A percentile compares a stretch with the other conserved stretches of the same genome.
Evolutionary conservation across 192 early-diverging fungal species (phyloP).

Genomic region (Phycomyces nitens): DNA sequence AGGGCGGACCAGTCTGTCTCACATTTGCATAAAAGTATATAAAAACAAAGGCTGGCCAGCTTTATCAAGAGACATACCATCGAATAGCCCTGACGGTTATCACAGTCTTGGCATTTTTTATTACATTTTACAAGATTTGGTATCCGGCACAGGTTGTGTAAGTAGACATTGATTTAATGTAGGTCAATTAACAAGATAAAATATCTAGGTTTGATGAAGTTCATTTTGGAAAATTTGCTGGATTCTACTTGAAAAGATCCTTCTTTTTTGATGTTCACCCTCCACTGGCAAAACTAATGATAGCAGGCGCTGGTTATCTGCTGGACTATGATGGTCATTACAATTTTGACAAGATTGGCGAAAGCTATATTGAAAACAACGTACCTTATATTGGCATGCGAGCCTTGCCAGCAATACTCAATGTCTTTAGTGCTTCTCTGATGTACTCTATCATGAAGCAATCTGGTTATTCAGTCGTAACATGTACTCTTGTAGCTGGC

Average conservation of each 20-base stretch:
- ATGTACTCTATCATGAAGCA: constrained; percentile 84
- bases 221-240: constrained; percentile 99
- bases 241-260: constrained; percentile 79
- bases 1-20: too few species aligned
- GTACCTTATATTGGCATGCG: constrained; percentile 90
- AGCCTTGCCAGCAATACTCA: constrained; percentile 74
- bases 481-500: constrained; percentile 71
- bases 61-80: too few species aligned
- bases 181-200: too few species aligned
- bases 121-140: constrained; percentile 59
- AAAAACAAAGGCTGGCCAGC: too few species aligned
- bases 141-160: constrained; percentile 75
- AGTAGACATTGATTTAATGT: constrained; percentile 13
- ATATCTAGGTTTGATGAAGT: constrained; percentile 91
- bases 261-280: constrained; percentile 99
- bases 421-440: constrained; percentile 71
- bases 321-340: constrained; percentile 93
- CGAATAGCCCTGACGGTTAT: too few species aligned
- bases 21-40: too few species aligned
- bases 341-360: constrained; percentile 91
- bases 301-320: constrained; percentile 77
- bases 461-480: constrained; percentile 75
- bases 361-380: constrained; percentile 81
- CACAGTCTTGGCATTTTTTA: too few species aligned
- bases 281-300: constrained; percentile 89